These are phyloP conservation scores for Penicillium tannophilum DNA, from an alignment of 495 filamentous ascomycete species.

Conservation along the genomic window DNA sequence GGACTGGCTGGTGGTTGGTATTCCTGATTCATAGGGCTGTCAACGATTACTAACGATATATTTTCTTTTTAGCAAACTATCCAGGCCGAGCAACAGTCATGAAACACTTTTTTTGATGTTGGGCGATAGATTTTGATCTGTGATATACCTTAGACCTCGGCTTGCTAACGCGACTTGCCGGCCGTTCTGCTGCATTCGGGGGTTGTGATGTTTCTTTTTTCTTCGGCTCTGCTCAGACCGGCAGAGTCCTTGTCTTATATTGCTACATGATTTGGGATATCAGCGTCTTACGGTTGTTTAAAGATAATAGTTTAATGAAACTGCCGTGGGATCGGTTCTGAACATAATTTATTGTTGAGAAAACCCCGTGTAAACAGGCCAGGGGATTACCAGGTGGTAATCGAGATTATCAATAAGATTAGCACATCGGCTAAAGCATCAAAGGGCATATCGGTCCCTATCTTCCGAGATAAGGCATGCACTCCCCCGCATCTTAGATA, in stretches of 20 bases:
- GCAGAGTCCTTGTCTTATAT: slow-evolving; percentile 45
- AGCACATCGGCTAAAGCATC: neutral
- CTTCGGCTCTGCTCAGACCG: slow-evolving; percentile 26
- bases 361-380: neutral
- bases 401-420: neutral
- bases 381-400: neutral
- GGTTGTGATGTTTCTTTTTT: slow-evolving; percentile 23
- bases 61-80: slow-evolving; percentile 44
- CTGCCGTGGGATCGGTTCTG: slow-evolving; percentile 13
- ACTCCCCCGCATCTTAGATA: slow-evolving; percentile 23
- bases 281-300: slow-evolving; percentile 27
- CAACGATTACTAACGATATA: slow-evolving; percentile 15
- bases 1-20: slow-evolving; percentile 96
- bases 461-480: slow-evolving; percentile 18
- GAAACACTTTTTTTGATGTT: slow-evolving; percentile 37
- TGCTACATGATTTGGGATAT: slow-evolving; percentile 33
- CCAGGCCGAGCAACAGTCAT: slow-evolving; percentile 48
- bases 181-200: slow-evolving; percentile 28
- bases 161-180: slow-evolving; percentile 18
- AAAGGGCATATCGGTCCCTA: neutral
- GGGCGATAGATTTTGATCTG: slow-evolving; percentile 40
- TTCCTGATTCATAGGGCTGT: neutral
- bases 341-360: neutral
- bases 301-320: slow-evolving; percentile 46
- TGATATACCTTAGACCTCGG: slow-evolving; percentile 35